These are phyloP conservation scores for Triticum aestivum DNA, from an alignment of 176 grass and related monocot genomes.

Conservation along the genomic window IWGSC_CS_RefSeq_v2.1 NC_057805.1:509467673-509468172, in stretches of 20 bases:
- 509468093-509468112: slow-evolving; percentile 73
- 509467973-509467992: slow-evolving; percentile 47
- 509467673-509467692: neutral
- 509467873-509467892: slow-evolving; percentile 6
- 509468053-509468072: slow-evolving; percentile 89
- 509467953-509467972: slow-evolving; percentile 9
- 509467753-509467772: neutral
- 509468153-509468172: neutral
- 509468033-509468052: slow-evolving; percentile 81
- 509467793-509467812: neutral
- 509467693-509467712: neutral
- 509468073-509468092: slow-evolving; percentile 79
- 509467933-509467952: neutral
- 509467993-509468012: slow-evolving; percentile 38
- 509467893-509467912: slow-evolving; percentile 38
- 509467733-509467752: neutral
- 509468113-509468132: slow-evolving; percentile 81
- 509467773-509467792: neutral
- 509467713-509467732: neutral
- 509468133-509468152: slow-evolving; percentile 77
- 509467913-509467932: neutral
- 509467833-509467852: neutral
- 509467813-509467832: neutral
- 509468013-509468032: slow-evolving; percentile 64
- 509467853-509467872: neutral